Conservation (phyloP, 129 eudicot genomes). For the Tagetes erecta region DNA sequence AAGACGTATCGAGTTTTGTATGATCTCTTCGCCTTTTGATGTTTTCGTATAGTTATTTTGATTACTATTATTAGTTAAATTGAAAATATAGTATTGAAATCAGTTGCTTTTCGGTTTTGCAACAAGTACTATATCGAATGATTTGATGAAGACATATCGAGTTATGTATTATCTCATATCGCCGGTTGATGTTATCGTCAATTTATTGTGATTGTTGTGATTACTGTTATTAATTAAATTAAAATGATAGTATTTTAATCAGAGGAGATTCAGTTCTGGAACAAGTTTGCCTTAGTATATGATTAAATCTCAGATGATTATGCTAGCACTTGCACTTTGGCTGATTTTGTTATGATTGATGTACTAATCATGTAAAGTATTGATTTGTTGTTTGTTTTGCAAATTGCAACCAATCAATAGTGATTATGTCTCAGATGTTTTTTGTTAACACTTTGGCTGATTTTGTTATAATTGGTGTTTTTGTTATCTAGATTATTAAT, state of each 20-base stretch:
- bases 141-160: slow-evolving; percentile 63
- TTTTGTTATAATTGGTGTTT: slow-evolving; percentile 15
- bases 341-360: not conserved
- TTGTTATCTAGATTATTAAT: not conserved
- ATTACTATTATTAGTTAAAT: not conserved
- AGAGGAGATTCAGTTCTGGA: not conserved
- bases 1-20: slow-evolving; percentile 74
- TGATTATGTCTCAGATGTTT: slow-evolving; percentile 1
- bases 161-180: slow-evolving; percentile 50
- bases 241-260: not conserved
- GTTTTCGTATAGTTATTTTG: not conserved
- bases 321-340: not conserved
- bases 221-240: not conserved
- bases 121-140: slow-evolving; percentile 25
- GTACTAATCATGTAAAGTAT: not conserved
- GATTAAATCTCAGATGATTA: too few species aligned
- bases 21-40: slow-evolving; percentile 29
- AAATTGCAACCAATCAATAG: not conserved
- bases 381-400: not conserved
- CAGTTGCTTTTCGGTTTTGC: too few species aligned
- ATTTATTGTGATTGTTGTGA: not conserved
- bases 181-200: slow-evolving; percentile 14
- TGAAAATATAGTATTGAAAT: not conserved
- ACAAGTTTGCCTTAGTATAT: too few species aligned
- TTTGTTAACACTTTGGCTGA: not conserved